These are phyloP conservation scores for Albizia julibrissin DNA, from an alignment of 306 rosid species.

Conservation along the genomic window DNA sequence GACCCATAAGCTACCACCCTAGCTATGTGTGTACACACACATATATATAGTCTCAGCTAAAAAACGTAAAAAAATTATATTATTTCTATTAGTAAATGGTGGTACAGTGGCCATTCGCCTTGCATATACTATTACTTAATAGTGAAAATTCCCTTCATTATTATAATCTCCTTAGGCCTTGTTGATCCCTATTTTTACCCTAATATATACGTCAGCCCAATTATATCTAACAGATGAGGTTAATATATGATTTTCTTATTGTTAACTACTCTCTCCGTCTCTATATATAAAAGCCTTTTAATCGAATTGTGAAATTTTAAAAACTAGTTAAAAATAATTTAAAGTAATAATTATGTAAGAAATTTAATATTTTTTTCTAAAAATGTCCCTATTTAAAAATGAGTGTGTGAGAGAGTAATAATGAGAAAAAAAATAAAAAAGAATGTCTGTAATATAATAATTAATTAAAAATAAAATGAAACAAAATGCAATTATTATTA, in stretches of 20 bases:
- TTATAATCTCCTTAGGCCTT: constrained; percentile 10
- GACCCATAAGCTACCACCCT: neutral
- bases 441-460: too few relatives aligned
- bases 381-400: too few relatives aligned
- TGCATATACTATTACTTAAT: neutral
- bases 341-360: too few relatives aligned
- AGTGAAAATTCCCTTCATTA: neutral
- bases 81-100: neutral
- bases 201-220: neutral
- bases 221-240: neutral
- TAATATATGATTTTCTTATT: too few relatives aligned
- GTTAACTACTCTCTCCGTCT: neutral
- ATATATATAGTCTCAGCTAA: neutral
- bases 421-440: too few relatives aligned
- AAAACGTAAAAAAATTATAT: neutral
- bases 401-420: too few relatives aligned
- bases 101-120: neutral
- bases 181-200: neutral
- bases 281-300: too few relatives aligned
- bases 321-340: too few relatives aligned
- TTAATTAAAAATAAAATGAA: too few relatives aligned
- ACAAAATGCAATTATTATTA: too few relatives aligned
- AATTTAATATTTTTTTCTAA: too few relatives aligned
- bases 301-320: fast-evolving
- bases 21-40: neutral